phyloP scores from a whole-genome alignment of 805 yeast genomes.

The Barnettozyma pratensis region DNA sequence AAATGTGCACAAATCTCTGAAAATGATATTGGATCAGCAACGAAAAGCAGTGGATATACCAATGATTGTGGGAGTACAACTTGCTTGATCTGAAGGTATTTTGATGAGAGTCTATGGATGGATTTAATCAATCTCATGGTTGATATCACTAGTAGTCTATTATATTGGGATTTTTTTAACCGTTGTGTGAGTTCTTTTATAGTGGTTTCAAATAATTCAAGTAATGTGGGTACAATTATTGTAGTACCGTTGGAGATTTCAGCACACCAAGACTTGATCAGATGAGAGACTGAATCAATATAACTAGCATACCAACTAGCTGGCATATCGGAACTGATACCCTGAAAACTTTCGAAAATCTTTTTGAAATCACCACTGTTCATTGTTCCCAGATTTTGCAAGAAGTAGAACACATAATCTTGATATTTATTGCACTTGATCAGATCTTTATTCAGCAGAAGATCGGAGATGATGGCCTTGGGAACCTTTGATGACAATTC shows the following conservation, averaged over 20 bases:
- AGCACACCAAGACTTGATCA: not conserved
- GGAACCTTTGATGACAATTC: constrained; percentile 9
- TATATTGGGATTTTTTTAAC: constrained; percentile 3
- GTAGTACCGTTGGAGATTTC: not conserved
- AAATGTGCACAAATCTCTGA: constrained; percentile 45
- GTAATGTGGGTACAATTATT: not conserved
- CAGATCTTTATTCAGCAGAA: constrained; percentile 5
- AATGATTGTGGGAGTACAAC: constrained; percentile 37
- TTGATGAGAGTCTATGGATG: constrained; percentile 18
- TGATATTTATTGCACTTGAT: constrained; percentile 1
- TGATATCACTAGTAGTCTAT: constrained; percentile 9
- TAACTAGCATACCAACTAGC: constrained; percentile 10
- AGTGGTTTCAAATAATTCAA: constrained; percentile 1
- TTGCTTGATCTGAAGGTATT: constrained; percentile 16
- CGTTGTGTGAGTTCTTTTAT: not conserved
- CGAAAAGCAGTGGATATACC: constrained; percentile 33
- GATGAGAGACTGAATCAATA: constrained; percentile 5
- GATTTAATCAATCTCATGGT: constrained; percentile 7
- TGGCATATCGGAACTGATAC: not conserved
- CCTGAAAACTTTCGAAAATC: constrained; percentile 4
- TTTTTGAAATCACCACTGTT: constrained; percentile 2
- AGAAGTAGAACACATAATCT: constrained; percentile 8
- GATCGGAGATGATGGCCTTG: constrained; percentile 2
- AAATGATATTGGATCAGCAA: constrained; percentile 38
- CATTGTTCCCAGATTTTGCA: constrained; percentile 2